These are phyloP conservation scores for Grosmannia serpens DNA, from an alignment of 2,329 filamentous ascomycete species.

Conservation along the genomic window DNA sequence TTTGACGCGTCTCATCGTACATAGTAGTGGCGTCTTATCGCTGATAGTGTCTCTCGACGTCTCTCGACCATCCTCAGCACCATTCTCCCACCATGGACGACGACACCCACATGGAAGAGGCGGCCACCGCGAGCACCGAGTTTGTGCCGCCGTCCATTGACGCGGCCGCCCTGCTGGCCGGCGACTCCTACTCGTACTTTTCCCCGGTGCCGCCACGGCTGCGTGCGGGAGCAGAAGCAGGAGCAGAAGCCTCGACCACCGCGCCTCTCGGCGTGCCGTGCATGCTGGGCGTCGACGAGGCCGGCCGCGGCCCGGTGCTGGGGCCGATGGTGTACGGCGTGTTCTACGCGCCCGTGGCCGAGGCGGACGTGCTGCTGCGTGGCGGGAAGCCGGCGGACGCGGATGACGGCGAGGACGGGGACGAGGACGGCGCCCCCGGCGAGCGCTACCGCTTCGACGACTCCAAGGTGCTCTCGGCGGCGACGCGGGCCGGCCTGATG, in stretches of 20 bases:
- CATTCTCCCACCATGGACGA: neutral
- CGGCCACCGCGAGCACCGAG: conserved; percentile 17
- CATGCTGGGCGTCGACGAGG: conserved; percentile 84
- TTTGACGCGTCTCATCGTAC: neutral
- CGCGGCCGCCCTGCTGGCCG: conserved; percentile 41
- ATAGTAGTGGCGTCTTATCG: too few relatives aligned
- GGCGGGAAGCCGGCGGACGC: conserved; percentile 4
- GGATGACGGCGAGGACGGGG: neutral
- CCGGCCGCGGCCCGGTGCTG: conserved; percentile 85
- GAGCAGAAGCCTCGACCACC: neutral
- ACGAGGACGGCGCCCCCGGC: conserved; percentile 17
- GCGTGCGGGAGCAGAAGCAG: neutral
- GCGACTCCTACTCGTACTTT: conserved; percentile 61
- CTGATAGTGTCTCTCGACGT: neutral
- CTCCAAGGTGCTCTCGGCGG: conserved; percentile 78
- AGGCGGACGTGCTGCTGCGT: conserved; percentile 63
- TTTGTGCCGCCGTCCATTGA: conserved; percentile 64
- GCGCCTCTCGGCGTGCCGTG: conserved; percentile 40
- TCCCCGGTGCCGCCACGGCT: conserved; percentile 56
- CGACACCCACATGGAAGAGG: conserved; percentile 26
- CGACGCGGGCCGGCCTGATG: conserved; percentile 64
- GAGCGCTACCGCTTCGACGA: conserved; percentile 78
- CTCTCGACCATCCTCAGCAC: neutral
- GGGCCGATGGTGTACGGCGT: conserved; percentile 65
- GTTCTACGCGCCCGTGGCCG: conserved; percentile 63